Evolutionary conservation across 2,329 filamentous ascomycete genomes (phyloP), one percentile per base, ranked within the genome.

Genomic region (Fusarium robinianum): DNA sequence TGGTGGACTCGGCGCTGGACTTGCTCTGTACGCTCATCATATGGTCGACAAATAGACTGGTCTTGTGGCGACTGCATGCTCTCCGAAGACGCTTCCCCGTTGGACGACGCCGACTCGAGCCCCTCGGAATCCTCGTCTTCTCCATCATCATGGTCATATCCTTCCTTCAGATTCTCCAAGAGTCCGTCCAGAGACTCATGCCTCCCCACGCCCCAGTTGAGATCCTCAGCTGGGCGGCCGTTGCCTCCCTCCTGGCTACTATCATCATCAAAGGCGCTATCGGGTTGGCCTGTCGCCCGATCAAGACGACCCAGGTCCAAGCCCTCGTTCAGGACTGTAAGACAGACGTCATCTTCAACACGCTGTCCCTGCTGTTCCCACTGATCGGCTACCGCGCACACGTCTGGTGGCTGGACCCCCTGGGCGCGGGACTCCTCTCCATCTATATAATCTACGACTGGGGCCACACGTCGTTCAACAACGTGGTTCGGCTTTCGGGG

Each of bases 321-420:
- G 88, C 89, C 0, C 66, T 87, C 8, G 63, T 67, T 0, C 64
- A 67, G 10, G 64, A 67, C 8, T 67, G 64, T 45, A 68, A 73
- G 61, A 85, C 87, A 0, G 87, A 95, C 58, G 87, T 95, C 8
- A 81, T 94, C 14, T 95, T 95, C 78, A 95, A 95, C 70, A 83
- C 81, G 0, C 89, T 92, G 55, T 90, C 85, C 30, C 89, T 95
- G 58, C 77, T 92, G n/a, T 95, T 95, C 60, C 90, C 90, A 0
- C 76, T 94, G 1, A 62, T 86, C 35, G 84, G 84, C 6, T 72
- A 78, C 54, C 71, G 78, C 34, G 70, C 77, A 4, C 62, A 78
- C 16, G 58, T 84, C 10, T 87, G 84, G 83, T 87, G 83, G 83
- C 72, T 87, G 10, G 84, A 87, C 60, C 70, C 73, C 5, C 70